Evolutionary conservation across 2,329 filamentous ascomycete species (phyloP), one percentile per base, ranked within the genome.

Genomic region (Ophiosphaerella korrae): DNA sequence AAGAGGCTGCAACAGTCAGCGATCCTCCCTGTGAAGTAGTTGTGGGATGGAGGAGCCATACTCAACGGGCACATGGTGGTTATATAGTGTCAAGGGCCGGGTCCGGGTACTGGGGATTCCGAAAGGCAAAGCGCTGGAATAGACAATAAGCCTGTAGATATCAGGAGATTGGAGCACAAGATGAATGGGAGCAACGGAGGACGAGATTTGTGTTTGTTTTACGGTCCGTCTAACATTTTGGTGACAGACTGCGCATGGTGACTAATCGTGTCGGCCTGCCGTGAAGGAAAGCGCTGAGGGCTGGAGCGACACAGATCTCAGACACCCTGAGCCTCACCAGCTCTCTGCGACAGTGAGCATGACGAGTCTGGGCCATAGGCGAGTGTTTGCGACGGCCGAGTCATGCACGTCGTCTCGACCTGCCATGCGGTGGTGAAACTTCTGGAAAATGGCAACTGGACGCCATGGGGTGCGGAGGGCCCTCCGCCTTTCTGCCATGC

Each of bases 161-260:
- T 55, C 58, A 55, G 47, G 51, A 58, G 55, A 60, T 50, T 55
- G 35, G 49, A 45, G 53, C 53, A 46, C 44, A 51, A 53, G 51
- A 55, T 58, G 54, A 59, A 49, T 58, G 52, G 59, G 53, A 50
- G 58, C 56, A 45, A 63, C 68, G 67, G 68, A 64, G 57, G 67
- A 56, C 66, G 66, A 68, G 63, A 69, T 66, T 57, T 64, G 58
- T 63, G 60, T 60, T 63, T 72, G 68, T 71, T 72, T 72, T 70
- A 69, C 60, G 58, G 46, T 51, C 63, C 62, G 66, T 59, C 57
- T 55, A 53, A 48, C 49, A 50, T 57, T 52, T 50, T 52, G 24
- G 42, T 62, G 56, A 51, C 52, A 58, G 54, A 58, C 44, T 51
- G 44, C 21, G 23, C 23, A 9, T 26, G 54, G 51, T 62, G 53